Conservation (phyloP, 805 yeast genomes). For the Kodamaea neixiangensis region DNA sequence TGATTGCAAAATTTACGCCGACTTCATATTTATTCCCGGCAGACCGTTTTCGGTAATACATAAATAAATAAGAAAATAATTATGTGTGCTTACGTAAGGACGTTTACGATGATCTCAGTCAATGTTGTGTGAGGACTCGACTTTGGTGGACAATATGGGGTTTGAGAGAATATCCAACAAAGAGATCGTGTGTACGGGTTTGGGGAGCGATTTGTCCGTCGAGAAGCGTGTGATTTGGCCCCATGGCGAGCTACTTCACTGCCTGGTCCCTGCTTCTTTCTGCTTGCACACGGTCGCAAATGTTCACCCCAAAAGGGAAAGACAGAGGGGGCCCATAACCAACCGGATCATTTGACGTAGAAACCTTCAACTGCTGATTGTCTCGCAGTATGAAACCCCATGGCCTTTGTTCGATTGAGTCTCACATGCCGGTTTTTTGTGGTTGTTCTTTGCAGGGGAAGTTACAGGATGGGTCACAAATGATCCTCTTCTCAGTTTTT, state of each 20-base stretch:
- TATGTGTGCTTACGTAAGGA: background rate
- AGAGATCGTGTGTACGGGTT: background rate
- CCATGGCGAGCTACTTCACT: background rate
- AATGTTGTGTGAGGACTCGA: background rate
- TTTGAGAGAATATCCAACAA: background rate
- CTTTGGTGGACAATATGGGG: background rate
- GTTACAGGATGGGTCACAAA: background rate
- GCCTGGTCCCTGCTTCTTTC: background rate
- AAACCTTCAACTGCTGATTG: background rate
- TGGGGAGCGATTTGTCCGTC: too few relatives aligned
- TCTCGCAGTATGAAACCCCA: background rate
- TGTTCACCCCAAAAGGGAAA: background rate
- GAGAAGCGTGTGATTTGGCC: background rate
- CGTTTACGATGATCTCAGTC: background rate
- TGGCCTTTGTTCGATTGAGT: background rate
- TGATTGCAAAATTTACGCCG: background rate
- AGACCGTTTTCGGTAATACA: background rate
- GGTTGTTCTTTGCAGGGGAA: background rate
- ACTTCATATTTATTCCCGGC: conserved; percentile 24
- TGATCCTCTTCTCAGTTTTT: background rate
- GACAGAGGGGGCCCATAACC: background rate
- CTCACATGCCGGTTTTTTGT: background rate
- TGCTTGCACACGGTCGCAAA: background rate
- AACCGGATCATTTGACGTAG: background rate
- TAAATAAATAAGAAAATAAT: background rate